A percentile compares a stretch with the other conserved stretches of the same genome.
phyloP scores from a whole-genome alignment of 1,284 basidiomycete genomes.

The Schizopora paradoxa region DNA sequence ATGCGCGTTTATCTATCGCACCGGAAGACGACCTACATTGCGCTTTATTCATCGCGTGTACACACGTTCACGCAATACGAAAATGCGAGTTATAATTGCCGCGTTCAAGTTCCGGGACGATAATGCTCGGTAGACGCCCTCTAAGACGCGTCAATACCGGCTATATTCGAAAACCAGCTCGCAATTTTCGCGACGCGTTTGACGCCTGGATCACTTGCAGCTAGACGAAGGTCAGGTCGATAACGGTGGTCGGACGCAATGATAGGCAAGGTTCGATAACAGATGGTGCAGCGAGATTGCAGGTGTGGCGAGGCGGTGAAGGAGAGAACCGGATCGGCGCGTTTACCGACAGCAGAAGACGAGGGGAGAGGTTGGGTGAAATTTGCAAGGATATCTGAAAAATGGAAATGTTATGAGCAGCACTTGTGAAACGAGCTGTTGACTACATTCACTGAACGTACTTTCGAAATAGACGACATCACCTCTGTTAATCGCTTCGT shows the following conservation, averaged over 20 bases:
- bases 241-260: constrained; percentile 51
- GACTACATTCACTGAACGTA: constrained; percentile 31
- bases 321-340: constrained; percentile 29
- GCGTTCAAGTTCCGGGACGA: too few species aligned
- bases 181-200: constrained; percentile 61
- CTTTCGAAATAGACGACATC: constrained; percentile 65
- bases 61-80: too few species aligned
- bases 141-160: constrained; percentile 38
- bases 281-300: constrained; percentile 56
- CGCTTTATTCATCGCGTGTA: too few species aligned
- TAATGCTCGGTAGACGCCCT: constrained; percentile 18
- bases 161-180: constrained; percentile 63
- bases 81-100: too few species aligned
- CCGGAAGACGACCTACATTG: too few species aligned
- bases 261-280: constrained; percentile 70
- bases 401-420: background rate
- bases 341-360: constrained; percentile 18
- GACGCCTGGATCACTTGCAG: constrained; percentile 60
- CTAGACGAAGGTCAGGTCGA: constrained; percentile 67
- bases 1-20: too few species aligned
- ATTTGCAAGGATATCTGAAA: constrained; percentile 49
- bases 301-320: constrained; percentile 62
- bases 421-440: constrained; percentile 12
- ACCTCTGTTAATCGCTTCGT: constrained; percentile 42
- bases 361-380: constrained; percentile 36